phyloP scores from a whole-genome alignment of 2,329 filamentous ascomycete species.

The Penicillium sp. region DNA sequence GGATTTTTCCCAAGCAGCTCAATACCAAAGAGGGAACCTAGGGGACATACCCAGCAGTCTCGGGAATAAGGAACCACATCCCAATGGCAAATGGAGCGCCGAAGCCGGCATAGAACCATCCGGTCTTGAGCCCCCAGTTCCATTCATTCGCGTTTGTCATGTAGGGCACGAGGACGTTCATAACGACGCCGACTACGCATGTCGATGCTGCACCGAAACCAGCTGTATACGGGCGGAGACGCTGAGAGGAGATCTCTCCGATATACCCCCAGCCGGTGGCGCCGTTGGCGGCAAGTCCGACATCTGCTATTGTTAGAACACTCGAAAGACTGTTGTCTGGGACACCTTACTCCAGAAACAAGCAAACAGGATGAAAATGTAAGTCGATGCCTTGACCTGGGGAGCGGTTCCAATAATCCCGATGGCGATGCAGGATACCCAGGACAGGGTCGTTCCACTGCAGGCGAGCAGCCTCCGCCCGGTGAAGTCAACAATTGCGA shows the following conservation, averaged over 20 bases:
- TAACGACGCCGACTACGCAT: constrained; percentile 13
- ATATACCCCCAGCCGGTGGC: constrained; percentile 38
- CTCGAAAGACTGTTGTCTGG: neutral
- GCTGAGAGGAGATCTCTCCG: constrained; percentile 44
- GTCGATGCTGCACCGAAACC: constrained; percentile 18
- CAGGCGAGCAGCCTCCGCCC: constrained; percentile 13
- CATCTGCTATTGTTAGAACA: constrained; percentile 16
- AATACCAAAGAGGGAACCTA: neutral
- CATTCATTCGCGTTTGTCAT: constrained; percentile 21
- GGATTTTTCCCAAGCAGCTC: too few species aligned
- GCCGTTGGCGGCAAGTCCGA: constrained; percentile 31
- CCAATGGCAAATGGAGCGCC: constrained; percentile 15
- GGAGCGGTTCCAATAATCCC: constrained; percentile 10
- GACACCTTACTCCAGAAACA: constrained; percentile 16
- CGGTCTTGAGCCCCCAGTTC: constrained; percentile 19
- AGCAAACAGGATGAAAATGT: constrained; percentile 14
- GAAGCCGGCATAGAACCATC: constrained; percentile 20
- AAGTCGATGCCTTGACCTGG: constrained; percentile 8
- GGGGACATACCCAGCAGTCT: constrained; percentile 12
- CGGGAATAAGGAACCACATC: constrained; percentile 21
- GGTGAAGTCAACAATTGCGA: constrained; percentile 1
- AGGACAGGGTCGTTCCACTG: constrained; percentile 14
- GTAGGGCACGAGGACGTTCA: constrained; percentile 17
- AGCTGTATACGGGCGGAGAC: constrained; percentile 32
- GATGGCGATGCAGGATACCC: constrained; percentile 15